Percentiles rank a stretch among this genome's conserved stretches.
Evolutionary conservation across 2,329 filamentous ascomycete species (phyloP).

Genomic region (Hymenoscyphus repandus): DNA sequence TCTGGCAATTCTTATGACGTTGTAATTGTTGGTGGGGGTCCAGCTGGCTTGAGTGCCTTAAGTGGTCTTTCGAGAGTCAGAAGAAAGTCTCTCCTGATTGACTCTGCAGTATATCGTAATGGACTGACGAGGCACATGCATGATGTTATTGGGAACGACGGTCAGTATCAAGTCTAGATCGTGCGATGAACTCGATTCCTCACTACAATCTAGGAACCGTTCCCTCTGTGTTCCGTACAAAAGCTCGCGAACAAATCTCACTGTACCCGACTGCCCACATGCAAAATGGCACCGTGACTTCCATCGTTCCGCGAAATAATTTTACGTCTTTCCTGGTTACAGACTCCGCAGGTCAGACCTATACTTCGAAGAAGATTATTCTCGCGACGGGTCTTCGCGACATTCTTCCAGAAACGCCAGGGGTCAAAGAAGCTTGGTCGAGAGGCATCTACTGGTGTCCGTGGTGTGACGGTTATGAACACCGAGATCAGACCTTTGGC

Average conservation of each 20-base stretch:
- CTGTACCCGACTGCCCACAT: constrained; percentile 46
- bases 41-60: constrained; percentile 38
- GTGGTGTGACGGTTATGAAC: constrained; percentile 60
- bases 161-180: not conserved
- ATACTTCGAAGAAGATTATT: constrained; percentile 46
- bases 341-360: constrained; percentile 30
- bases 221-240: constrained; percentile 30
- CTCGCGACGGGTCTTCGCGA: constrained; percentile 50
- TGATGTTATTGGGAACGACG: constrained; percentile 37
- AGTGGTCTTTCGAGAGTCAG: constrained; percentile 34
- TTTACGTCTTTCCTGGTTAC: constrained; percentile 43
- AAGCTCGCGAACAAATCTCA: constrained; percentile 40
- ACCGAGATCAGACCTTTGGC: constrained; percentile 52
- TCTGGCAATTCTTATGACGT: constrained; percentile 22
- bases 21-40: constrained; percentile 35
- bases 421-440: constrained; percentile 50
- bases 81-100: constrained; percentile 38
- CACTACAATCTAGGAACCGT: constrained; percentile 23
- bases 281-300: constrained; percentile 47
- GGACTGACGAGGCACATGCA: constrained; percentile 39
- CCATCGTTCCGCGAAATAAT: constrained; percentile 30
- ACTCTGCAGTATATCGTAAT: constrained; percentile 39
- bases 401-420: constrained; percentile 46
- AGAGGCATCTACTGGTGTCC: constrained; percentile 59
- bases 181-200: constrained; percentile 16